Evolutionary conservation across 257 asterid species (phyloP), one percentile per base, ranked within the genome.

Genomic region (Rehmannia glutinosa): DNA sequence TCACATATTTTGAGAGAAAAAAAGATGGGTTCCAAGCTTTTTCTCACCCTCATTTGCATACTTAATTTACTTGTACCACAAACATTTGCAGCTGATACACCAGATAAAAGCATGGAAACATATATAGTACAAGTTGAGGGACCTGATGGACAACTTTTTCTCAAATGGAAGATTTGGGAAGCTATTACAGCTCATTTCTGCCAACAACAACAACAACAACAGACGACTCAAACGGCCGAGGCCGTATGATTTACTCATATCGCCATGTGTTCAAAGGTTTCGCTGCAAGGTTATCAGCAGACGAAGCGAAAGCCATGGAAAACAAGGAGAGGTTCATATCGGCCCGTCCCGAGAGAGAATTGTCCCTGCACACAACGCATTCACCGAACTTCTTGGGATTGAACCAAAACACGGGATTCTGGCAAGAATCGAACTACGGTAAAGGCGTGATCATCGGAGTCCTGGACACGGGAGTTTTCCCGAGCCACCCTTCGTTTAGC

Each of bases 361-460:
- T 66, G 1, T 51, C 73, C 36, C 23, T 66, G 60, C 73, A 49
- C 5, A 66, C 78, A 6, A 73, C 78, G 0, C 79, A 80, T 49
- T 72, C 78, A 1, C 80, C 85, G 1, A 57, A 59, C 17, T 77
- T 77, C 36, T 64, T 80, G 67, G 80, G 82, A 6, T 56, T 80
- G 17, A 71, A 77, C 38, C 78, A 19, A 11, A 45, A 73, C 45
- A 56, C 4, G 47, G 70, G 70, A 8, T 21, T 64, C 8, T 64
- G 68, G 52, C 3, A 25, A 3, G 38, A n/a, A 2, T 39, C 5
- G n/a, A 23, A 25, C 5, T 62, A 62, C 9, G 68, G 68, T 16
- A 62, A 42, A 62, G 68, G 70, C 2, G 49, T 70, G 23, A 60
- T 70, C 17, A 70, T 70, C 0, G 75, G 69, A 6, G 36, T 70